A percentile compares a stretch with the other conserved stretches of the same genome.
These are phyloP conservation scores for Aspergillus homomorphus DNA, from an alignment of 495 filamentous ascomycete genomes.

Conservation along the genomic window DNA sequence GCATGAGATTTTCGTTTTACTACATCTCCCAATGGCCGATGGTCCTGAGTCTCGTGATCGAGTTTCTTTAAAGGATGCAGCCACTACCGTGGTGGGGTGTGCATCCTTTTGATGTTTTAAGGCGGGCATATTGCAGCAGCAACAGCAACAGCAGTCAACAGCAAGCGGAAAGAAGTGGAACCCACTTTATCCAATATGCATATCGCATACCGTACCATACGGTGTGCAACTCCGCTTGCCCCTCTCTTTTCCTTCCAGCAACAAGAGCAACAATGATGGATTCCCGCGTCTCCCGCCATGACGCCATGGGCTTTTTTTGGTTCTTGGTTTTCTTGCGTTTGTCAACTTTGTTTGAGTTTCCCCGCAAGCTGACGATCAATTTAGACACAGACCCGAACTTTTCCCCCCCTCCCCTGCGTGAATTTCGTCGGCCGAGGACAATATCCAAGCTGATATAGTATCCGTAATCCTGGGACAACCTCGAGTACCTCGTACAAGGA, in stretches of 20 bases:
- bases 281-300: slow-evolving; percentile 12
- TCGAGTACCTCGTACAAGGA: neutral
- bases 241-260: neutral
- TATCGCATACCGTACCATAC: slow-evolving; percentile 12
- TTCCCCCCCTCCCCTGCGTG: neutral
- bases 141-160: neutral
- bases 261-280: too few relatives aligned
- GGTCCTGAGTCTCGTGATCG: too few relatives aligned
- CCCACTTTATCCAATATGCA: neutral
- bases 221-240: slow-evolving; percentile 5
- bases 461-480: neutral
- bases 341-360: slow-evolving; percentile 11
- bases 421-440: neutral
- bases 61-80: too few relatives aligned
- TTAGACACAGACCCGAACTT: neutral
- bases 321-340: slow-evolving; percentile 3
- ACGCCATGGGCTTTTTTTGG: slow-evolving; percentile 18
- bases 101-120: neutral
- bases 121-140: neutral
- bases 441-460: neutral
- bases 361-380: slow-evolving; percentile 20
- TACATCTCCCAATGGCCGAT: too few relatives aligned
- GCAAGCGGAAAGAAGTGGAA: slow-evolving; percentile 7
- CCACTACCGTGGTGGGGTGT: neutral
- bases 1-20: neutral